Percentiles rank a stretch among this genome's conserved stretches.
Conservation (phyloP, 2,329 filamentous ascomycete genomes). For the Nemania abortiva region DNA sequence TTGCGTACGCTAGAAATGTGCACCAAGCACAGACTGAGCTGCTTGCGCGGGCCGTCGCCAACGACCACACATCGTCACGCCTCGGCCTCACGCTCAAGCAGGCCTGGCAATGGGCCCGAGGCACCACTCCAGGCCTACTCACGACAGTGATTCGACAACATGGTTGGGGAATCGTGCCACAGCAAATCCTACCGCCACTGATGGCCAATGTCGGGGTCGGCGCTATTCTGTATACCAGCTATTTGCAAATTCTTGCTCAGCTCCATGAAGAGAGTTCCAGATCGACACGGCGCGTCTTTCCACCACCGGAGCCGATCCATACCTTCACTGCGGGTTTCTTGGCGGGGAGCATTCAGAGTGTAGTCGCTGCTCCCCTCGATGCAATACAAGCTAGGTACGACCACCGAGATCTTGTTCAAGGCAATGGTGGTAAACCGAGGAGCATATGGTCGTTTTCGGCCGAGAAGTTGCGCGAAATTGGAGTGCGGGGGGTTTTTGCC, state of each 20-base stretch:
- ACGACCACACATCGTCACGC: constrained; percentile 52
- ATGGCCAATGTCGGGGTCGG: constrained; percentile 80
- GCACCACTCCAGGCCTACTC: constrained; percentile 77
- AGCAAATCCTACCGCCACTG: constrained; percentile 81
- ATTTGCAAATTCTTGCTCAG: constrained; percentile 75
- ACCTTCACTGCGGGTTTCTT: constrained; percentile 78
- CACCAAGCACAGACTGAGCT: constrained; percentile 60
- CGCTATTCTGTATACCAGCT: constrained; percentile 80
- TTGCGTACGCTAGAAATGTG: constrained; percentile 68
- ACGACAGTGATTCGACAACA: constrained; percentile 75
- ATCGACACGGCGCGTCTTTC: constrained; percentile 73
- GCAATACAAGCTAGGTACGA: constrained; percentile 81
- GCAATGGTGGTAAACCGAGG: constrained; percentile 59
- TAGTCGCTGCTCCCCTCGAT: constrained; percentile 80
- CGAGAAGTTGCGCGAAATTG: constrained; percentile 77
- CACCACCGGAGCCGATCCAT: constrained; percentile 71
- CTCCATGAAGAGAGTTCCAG: constrained; percentile 74
- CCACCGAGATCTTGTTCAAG: constrained; percentile 61
- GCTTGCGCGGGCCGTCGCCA: constrained; percentile 54
- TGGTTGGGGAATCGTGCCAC: constrained; percentile 79
- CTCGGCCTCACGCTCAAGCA: constrained; percentile 54
- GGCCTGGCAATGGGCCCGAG: constrained; percentile 65
- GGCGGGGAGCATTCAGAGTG: constrained; percentile 76
- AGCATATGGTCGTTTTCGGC: constrained; percentile 81
- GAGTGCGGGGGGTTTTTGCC: constrained; percentile 77